Percentiles rank a stretch among this genome's conserved stretches.
Evolutionary conservation across 2,329 filamentous ascomycete genomes (phyloP).

Genomic region (Biscogniauxia mediterranea): DNA sequence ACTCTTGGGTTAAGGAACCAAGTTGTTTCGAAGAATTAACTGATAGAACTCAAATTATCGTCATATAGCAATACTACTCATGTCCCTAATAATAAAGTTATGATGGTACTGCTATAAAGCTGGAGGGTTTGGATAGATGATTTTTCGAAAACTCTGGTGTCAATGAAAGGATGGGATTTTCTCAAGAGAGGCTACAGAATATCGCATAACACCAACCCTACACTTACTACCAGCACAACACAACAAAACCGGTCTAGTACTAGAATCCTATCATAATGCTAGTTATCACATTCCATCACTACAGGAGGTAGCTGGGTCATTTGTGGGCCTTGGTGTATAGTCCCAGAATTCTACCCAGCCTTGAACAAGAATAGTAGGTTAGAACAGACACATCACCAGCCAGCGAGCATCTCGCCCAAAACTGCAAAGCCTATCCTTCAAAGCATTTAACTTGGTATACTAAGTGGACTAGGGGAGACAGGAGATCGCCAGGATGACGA

Average conservation of each 20-base stretch:
- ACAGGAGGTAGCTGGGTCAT: background rate
- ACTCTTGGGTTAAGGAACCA: constrained; percentile 12
- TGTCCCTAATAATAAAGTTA: too few species aligned
- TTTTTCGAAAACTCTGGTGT: background rate
- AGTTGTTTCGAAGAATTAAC: constrained; percentile 9
- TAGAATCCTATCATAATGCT: background rate
- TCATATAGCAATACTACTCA: background rate
- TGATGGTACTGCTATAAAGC: background rate
- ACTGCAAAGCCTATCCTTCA: too few species aligned
- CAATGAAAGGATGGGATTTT: background rate
- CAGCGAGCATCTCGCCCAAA: too few species aligned
- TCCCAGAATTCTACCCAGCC: background rate
- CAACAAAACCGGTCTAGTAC: background rate
- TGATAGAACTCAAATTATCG: background rate
- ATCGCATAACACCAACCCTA: background rate
- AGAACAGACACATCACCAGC: background rate
- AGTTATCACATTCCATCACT: background rate
- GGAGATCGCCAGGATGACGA: background rate
- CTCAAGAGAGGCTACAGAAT: background rate
- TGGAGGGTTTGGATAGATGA: background rate
- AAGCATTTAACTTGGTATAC: background rate
- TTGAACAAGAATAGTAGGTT: background rate
- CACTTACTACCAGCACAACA: background rate
- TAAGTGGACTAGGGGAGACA: background rate
- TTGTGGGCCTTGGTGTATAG: background rate